Conservation (phyloP, 1,284 basidiomycete genomes). For the Ceratobasidium sp. region DNA sequence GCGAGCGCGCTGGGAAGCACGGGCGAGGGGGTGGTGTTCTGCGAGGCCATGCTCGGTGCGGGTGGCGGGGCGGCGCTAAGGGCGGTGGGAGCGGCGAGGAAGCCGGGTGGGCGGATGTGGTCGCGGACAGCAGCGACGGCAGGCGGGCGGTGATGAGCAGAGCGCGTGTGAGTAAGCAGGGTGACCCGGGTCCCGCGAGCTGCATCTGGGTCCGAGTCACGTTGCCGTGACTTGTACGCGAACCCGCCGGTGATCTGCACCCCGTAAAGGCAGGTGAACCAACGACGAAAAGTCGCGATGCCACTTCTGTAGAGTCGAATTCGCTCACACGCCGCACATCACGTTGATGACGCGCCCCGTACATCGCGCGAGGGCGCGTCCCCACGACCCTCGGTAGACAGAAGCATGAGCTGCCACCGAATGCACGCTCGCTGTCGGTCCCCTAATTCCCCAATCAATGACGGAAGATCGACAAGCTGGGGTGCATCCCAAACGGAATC, state of each 20-base stretch:
- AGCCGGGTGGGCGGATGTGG: constrained; percentile 1
- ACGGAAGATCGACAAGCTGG: not conserved
- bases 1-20: constrained; percentile 47
- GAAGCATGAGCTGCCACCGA: not conserved
- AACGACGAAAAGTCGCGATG: too few relatives aligned
- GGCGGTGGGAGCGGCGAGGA: not conserved
- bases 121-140: not conserved
- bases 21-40: constrained; percentile 40
- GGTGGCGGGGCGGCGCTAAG: not conserved
- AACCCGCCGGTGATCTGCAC: too few relatives aligned
- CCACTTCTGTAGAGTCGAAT: not conserved
- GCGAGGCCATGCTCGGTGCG: constrained; percentile 25
- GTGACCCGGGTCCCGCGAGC: not conserved
- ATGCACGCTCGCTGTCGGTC: not conserved
- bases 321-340: not conserved
- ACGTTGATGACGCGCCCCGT: not conserved
- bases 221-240: not conserved
- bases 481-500: not conserved
- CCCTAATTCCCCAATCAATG: constrained; percentile 7
- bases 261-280: too few relatives aligned
- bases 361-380: constrained; percentile 8
- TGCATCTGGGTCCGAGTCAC: too few relatives aligned
- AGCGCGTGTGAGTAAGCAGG: constrained; percentile 11
- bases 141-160: constrained; percentile 19
- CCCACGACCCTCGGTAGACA: constrained; percentile 18